These are phyloP conservation scores for Rubia occidens DNA, from an alignment of 305 asterid species.

Conservation along the genomic window DNA sequence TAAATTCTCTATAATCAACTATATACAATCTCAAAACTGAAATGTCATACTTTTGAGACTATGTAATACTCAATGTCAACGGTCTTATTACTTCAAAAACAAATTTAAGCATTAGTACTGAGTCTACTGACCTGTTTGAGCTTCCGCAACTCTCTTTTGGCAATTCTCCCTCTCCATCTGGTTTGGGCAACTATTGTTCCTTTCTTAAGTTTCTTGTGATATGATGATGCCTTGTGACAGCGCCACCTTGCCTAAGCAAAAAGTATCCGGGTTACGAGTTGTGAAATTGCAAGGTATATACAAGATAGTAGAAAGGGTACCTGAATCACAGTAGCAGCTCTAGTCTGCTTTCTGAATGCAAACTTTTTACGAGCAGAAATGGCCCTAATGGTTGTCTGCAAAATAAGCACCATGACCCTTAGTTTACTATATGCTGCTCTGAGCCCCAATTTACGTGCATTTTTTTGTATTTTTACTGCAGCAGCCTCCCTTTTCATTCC, in stretches of 20 bases:
- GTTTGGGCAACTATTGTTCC: conserved; percentile 77
- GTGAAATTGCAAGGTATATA: conserved; percentile 17
- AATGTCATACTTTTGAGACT: not conserved
- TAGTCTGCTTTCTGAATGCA: conserved; percentile 59
- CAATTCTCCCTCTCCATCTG: conserved; percentile 80
- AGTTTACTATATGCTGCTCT: conserved; percentile 53
- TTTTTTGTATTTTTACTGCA: conserved; percentile 65
- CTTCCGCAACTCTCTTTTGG: conserved; percentile 70
- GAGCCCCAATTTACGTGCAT: conserved; percentile 44
- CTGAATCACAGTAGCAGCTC: conserved; percentile 81
- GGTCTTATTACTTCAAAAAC: not conserved
- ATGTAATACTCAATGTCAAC: not conserved
- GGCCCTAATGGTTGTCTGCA: conserved; percentile 77
- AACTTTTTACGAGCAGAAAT: conserved; percentile 61
- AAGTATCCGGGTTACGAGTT: conserved; percentile 23
- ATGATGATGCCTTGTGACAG: conserved; percentile 52
- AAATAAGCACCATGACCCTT: conserved; percentile 47
- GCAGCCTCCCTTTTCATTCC: conserved; percentile 72
- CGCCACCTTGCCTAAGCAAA: conserved; percentile 76
- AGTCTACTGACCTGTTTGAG: conserved; percentile 87
- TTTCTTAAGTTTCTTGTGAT: conserved; percentile 56
- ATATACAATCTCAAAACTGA: not conserved
- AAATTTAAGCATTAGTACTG: conserved; percentile 23
- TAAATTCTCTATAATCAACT: not conserved
- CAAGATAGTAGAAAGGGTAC: conserved; percentile 25